These are phyloP conservation scores for Metarhizium sp. DNA, from an alignment of 2,329 filamentous ascomycete genomes.

Conservation along the genomic window DNA sequence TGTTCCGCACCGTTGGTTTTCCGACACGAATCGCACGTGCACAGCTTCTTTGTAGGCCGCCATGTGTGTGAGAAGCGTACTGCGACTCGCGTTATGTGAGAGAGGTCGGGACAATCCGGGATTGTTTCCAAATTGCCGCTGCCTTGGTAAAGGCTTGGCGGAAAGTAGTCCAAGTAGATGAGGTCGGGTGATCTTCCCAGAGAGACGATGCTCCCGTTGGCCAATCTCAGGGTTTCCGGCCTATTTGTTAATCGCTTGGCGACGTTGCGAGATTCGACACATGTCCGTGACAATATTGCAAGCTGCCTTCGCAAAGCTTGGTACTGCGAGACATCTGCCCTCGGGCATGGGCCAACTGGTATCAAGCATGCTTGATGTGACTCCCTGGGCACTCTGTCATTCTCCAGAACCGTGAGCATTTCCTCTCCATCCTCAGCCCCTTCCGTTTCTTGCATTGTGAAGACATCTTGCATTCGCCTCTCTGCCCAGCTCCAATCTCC, in stretches of 20 bases:
- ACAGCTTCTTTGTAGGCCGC: constrained; percentile 19
- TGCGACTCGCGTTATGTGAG: constrained; percentile 28
- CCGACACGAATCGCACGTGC: constrained; percentile 25
- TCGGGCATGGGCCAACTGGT: constrained; percentile 8
- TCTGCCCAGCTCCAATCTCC: constrained; percentile 14
- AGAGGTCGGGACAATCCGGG: constrained; percentile 19
- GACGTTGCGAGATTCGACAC: constrained; percentile 16
- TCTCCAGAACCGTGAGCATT: constrained; percentile 14
- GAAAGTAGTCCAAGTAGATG: constrained; percentile 26
- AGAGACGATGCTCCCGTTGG: constrained; percentile 18
- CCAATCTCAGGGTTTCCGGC: constrained; percentile 15
- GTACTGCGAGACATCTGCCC: constrained; percentile 24
- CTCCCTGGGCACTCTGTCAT: constrained; percentile 13
- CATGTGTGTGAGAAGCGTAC: constrained; percentile 33
- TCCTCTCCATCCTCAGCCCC: constrained; percentile 11
- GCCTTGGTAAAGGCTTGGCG: constrained; percentile 16
- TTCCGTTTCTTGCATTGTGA: neutral
- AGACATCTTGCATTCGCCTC: neutral
- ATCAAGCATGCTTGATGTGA: constrained; percentile 14
- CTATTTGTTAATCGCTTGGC: constrained; percentile 12
- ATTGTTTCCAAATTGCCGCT: constrained; percentile 16
- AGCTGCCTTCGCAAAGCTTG: constrained; percentile 18
- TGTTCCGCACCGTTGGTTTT: constrained; percentile 17
- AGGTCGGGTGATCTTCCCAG: constrained; percentile 20
- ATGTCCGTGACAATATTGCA: constrained; percentile 16